Evolutionary conservation across 352 stramenopile species (phyloP).

Genomic region (Phytopythium oedochilum): DNA sequence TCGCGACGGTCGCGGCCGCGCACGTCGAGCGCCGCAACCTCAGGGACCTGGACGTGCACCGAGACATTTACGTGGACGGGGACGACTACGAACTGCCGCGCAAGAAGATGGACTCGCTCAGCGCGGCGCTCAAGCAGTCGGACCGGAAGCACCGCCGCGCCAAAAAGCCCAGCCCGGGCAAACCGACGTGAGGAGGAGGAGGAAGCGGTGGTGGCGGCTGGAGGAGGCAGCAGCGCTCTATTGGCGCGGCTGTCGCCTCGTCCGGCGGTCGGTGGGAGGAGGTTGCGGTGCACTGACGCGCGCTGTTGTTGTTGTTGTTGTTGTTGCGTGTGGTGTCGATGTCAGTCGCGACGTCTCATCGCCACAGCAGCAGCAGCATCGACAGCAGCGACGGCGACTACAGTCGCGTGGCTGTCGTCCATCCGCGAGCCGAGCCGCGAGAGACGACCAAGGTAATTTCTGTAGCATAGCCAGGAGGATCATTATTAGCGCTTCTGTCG

Average conservation of each 20-base stretch:
- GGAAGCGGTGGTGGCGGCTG: not conserved
- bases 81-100: slow-evolving; percentile 21
- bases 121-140: slow-evolving; percentile 32
- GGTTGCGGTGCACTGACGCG: not conserved
- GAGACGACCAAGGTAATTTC: not conserved
- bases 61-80: slow-evolving; percentile 33
- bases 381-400: not conserved
- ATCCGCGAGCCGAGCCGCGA: not conserved
- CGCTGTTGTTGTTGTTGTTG: slow-evolving; percentile 2
- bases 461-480: slow-evolving; percentile 5
- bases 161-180: slow-evolving; percentile 10
- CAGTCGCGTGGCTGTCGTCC: not conserved
- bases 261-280: not conserved
- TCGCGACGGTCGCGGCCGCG: slow-evolving; percentile 9
- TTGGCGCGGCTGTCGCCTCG: not conserved
- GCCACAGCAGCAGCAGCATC: not conserved
- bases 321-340: slow-evolving; percentile 4
- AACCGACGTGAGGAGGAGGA: not conserved
- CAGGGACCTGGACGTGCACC: slow-evolving; percentile 22
- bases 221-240: not conserved
- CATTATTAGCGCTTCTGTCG: slow-evolving; percentile 3
- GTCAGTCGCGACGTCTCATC: not conserved
- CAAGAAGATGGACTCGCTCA: slow-evolving; percentile 37
- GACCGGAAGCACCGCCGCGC: slow-evolving; percentile 36
- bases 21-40: slow-evolving; percentile 23